These are phyloP conservation scores for Solanum appendiculatum DNA, from an alignment of 257 asterid genomes.

Conservation along the genomic window DNA sequence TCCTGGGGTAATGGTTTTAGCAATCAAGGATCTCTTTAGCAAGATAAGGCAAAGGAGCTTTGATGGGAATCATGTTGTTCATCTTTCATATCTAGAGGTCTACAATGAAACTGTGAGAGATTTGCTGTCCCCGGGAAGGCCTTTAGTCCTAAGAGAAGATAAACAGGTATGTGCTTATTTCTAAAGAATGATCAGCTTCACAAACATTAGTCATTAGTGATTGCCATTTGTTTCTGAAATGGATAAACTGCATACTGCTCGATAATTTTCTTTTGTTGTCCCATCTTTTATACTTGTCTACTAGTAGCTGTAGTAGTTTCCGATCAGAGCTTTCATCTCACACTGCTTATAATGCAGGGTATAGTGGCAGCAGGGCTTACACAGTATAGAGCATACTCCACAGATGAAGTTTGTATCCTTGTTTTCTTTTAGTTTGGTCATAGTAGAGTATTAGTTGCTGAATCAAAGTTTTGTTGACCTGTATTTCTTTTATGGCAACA, in stretches of 20 bases:
- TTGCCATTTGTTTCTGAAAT: background rate
- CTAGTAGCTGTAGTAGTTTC: background rate
- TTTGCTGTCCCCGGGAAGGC: constrained; percentile 55
- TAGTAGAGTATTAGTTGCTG: background rate
- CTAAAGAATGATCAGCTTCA: background rate
- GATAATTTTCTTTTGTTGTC: background rate
- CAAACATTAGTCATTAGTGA: background rate
- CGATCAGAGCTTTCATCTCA: background rate
- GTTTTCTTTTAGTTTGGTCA: background rate
- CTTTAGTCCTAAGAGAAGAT: constrained; percentile 61
- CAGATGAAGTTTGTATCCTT: constrained; percentile 36
- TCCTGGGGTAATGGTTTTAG: constrained; percentile 66
- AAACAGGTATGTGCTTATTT: constrained; percentile 28
- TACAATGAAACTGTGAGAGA: constrained; percentile 59
- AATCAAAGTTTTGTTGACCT: background rate
- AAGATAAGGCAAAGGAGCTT: constrained; percentile 41
- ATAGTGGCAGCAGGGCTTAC: constrained; percentile 57
- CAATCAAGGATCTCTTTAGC: constrained; percentile 54
- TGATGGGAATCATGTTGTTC: constrained; percentile 50
- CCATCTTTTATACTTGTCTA: background rate
- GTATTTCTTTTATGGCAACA: background rate
- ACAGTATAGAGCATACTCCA: constrained; percentile 51
- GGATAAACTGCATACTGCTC: background rate
- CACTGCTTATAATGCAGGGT: constrained; percentile 30
- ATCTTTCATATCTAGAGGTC: constrained; percentile 58